Evolutionary conservation across 2,329 filamentous ascomycete species (phyloP), one percentile per base, ranked within the genome.

Genomic region (Penicillium sp.): DNA sequence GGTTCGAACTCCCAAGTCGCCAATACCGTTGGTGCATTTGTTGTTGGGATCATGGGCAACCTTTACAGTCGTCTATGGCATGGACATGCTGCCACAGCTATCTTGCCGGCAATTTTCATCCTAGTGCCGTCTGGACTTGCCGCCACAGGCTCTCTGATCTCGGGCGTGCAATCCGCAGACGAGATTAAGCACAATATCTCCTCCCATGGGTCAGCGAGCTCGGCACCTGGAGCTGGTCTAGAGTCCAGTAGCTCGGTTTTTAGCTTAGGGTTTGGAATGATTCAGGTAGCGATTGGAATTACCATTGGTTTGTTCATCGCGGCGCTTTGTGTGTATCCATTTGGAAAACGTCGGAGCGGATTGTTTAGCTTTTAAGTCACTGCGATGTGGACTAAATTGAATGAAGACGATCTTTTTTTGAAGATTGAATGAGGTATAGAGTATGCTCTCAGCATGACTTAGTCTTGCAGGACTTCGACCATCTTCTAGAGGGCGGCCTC

Each of bases 51-150:
- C 38, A 78, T 92, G 56, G 91, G 90, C 14, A 95, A 95, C 67
- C 71, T 92, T 1, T 93, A 94, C 77, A 89, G 89, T 16, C 85
- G 91, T 4, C 68, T 82, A 25, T 76, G 89, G 22, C 92, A 93
- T 72, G 90, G 89, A 1, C 85, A 96, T 4, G 92, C 93, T 0
- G 92, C 92, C 0, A 91, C 92, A 0, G 89, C 91, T 2, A 91
- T 97, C 82, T 80, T 96, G 13, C 92, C 93, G 0, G 92, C 89
- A 2, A 95, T 97, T 65, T 96, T 95, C 65, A 83, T 87, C 5
- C 84, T 86, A 62, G 85, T 88, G 1, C 85, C 85, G 0, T 84
- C 81, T 6, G 85, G 85, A 2, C 75, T 88, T 6, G 83, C 84
- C 4, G 84, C 85, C 0, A 80, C 79, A 33, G 85, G 85, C 0